Base-by-base conservation (phyloP, 345 rosid genomes). In the Heritiera littoralis region DNA sequence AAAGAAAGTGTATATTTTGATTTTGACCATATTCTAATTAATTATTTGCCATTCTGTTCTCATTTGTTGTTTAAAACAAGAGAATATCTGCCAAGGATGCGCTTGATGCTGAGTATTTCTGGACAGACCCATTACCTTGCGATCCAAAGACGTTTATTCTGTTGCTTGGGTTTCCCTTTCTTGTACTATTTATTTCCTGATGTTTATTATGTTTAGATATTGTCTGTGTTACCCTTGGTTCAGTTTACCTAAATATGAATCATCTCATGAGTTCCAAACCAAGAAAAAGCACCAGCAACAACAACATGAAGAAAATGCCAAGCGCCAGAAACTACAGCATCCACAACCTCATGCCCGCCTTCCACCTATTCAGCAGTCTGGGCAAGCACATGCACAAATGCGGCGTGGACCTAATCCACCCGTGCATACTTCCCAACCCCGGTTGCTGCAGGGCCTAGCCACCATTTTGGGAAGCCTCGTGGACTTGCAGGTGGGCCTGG, bases 51-150 rank as follows among this genome's bases (percentile, higher is more conserved):
- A 51, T 63, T 77, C 55, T 77, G 3, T 76, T 75, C 49, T 52
- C 35, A 35, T 32, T 55, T 63, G 64, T 68, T 46, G 15, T 71
- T 48, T 3, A 48, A 52, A 59, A 30, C 80, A 75, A 95, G 99
- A 91, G 99, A 87, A 91, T 95, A 89, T 85, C 88, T 32, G 98
- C 98, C 46, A 95, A 91, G 89, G 99, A 95, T 89, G 95, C 98
- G 30, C 92, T 95, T 58, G 99, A 93, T 81, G 98, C 98, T 0
- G 98, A 95, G 87, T 95, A 95, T 86, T 93, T 95, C 88, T 95
- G 99, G 99, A 83, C 92, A 63, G 99, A 95, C 54, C 99, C 98
- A 0, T 86, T 92, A 52, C 99, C 99, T 9, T 95, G 99, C 80
- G 97, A 95, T 76, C 98, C 99, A 32, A 95, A 91, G 84, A 93